phyloP scores from a whole-genome alignment of 2,329 filamentous ascomycete species.

The Penicillium sp. region DNA sequence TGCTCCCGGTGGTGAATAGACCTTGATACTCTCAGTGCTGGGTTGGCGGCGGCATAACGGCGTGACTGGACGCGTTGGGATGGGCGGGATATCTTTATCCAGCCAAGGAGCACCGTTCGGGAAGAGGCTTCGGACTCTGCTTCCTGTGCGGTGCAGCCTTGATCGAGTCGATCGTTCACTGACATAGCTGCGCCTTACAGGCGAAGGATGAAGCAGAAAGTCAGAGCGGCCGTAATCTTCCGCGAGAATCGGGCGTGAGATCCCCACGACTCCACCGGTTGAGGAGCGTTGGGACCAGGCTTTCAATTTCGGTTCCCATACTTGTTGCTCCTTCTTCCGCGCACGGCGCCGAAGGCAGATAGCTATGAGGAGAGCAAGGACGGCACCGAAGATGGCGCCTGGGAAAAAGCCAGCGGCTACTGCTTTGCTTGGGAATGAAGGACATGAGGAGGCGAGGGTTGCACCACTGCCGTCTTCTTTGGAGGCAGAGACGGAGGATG shows the following conservation, averaged over 20 bases:
- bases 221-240: slow-evolving; percentile 43
- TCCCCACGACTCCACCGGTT: slow-evolving; percentile 32
- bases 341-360: slow-evolving; percentile 32
- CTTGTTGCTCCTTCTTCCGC: slow-evolving; percentile 20
- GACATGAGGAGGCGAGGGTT: slow-evolving; percentile 23
- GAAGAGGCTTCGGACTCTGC: slow-evolving; percentile 38
- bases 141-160: slow-evolving; percentile 33
- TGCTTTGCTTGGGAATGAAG: slow-evolving; percentile 40
- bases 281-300: slow-evolving; percentile 33
- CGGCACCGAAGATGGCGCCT: slow-evolving; percentile 42
- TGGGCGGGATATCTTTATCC: slow-evolving; percentile 20
- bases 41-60: slow-evolving; percentile 25
- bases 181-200: slow-evolving; percentile 21
- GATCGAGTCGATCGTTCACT: slow-evolving; percentile 32
- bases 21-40: slow-evolving; percentile 45
- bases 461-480: slow-evolving; percentile 7
- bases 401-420: slow-evolving; percentile 46
- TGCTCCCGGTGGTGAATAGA: slow-evolving; percentile 43
- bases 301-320: slow-evolving; percentile 24
- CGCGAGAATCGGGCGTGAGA: slow-evolving; percentile 44
- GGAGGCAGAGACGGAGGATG: slow-evolving; percentile 18
- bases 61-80: slow-evolving; percentile 20
- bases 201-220: slow-evolving; percentile 36
- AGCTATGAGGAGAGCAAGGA: slow-evolving; percentile 52
- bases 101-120: slow-evolving; percentile 17